These are phyloP conservation scores for Petunia axillaris DNA, from an alignment of 257 asterid genomes.

Conservation along the genomic window DNA sequence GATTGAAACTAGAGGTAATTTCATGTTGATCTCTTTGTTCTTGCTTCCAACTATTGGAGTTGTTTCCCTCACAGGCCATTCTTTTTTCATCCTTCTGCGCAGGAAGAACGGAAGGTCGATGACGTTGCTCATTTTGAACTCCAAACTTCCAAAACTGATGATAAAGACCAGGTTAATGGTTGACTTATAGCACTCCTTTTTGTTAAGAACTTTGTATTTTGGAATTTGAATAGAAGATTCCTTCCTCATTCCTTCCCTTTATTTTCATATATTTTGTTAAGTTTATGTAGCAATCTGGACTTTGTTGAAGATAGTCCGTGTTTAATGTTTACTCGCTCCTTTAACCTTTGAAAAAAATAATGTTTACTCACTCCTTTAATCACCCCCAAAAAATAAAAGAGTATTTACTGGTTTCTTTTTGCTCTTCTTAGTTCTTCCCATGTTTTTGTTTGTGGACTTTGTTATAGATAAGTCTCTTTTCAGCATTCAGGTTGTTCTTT, in stretches of 20 bases:
- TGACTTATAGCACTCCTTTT: not conserved
- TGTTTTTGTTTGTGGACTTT: not conserved
- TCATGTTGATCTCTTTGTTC: not conserved
- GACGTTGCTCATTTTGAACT: slow-evolving; percentile 30
- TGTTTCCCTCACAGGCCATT: slow-evolving; percentile 12
- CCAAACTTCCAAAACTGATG: slow-evolving; percentile 29
- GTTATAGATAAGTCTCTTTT: not conserved
- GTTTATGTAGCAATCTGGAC: slow-evolving; percentile 10
- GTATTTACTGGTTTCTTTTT: not conserved
- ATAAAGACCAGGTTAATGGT: slow-evolving; percentile 39
- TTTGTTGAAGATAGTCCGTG: not conserved
- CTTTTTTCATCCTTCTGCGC: slow-evolving; percentile 30
- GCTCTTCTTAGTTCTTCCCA: not conserved
- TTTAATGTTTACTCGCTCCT: not conserved
- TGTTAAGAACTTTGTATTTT: not conserved
- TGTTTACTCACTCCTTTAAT: no score
- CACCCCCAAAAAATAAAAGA: no score
- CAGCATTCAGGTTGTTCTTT: not conserved
- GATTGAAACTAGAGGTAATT: slow-evolving; percentile 45
- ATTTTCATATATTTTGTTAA: not conserved
- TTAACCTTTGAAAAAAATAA: no score
- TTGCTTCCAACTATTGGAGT: slow-evolving; percentile 18
- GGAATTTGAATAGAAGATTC: not conserved
- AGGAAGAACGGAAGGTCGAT: slow-evolving; percentile 38
- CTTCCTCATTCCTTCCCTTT: not conserved